These are phyloP conservation scores for Wallacemonas rigidus DNA, from an alignment of 208 protist genomes.

Conservation along the genomic window DNA sequence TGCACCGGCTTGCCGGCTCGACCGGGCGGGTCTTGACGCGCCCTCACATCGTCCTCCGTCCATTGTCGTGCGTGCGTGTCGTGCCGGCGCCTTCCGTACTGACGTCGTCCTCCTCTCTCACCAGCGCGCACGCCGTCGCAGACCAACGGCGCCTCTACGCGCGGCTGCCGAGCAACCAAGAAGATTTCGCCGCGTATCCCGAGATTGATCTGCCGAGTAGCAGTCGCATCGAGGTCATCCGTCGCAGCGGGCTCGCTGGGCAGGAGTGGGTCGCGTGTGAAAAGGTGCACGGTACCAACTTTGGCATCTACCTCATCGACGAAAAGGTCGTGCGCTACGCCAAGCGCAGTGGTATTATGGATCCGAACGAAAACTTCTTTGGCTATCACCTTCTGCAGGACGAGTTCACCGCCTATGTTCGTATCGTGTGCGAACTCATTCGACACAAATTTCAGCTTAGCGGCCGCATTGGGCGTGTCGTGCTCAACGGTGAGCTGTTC, in stretches of 20 bases:
- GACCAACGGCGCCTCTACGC: slow-evolving; percentile 40
- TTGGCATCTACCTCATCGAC: slow-evolving; percentile 79
- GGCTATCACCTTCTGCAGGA: slow-evolving; percentile 84
- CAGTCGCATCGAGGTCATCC: slow-evolving; percentile 80
- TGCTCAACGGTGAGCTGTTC: slow-evolving; percentile 87
- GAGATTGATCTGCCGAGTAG: slow-evolving; percentile 87
- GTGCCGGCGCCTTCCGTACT: background rate
- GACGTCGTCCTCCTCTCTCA: slow-evolving; percentile 13
- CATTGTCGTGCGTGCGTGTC: background rate
- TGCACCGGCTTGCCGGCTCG: too few relatives aligned
- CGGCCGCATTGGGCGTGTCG: slow-evolving; percentile 64
- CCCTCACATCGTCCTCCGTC: too few relatives aligned
- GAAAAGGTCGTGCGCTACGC: slow-evolving; percentile 68
- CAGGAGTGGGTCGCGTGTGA: slow-evolving; percentile 87
- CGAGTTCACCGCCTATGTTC: slow-evolving; percentile 72
- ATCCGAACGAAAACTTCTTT: slow-evolving; percentile 91
- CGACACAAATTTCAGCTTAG: slow-evolving; percentile 71
- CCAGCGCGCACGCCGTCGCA: background rate
- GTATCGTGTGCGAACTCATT: slow-evolving; percentile 59
- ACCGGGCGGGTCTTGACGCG: too few relatives aligned
- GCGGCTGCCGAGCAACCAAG: slow-evolving; percentile 71
- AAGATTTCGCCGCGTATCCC: slow-evolving; percentile 76
- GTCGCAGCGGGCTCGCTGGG: slow-evolving; percentile 50
- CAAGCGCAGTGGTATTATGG: slow-evolving; percentile 89
- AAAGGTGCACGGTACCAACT: slow-evolving; percentile 90